Percentiles rank a stretch among this genome's conserved stretches.
These are phyloP conservation scores for Hemileia vastatrix DNA, from an alignment of 1,284 basidiomycete species.

Conservation along the genomic window DNA sequence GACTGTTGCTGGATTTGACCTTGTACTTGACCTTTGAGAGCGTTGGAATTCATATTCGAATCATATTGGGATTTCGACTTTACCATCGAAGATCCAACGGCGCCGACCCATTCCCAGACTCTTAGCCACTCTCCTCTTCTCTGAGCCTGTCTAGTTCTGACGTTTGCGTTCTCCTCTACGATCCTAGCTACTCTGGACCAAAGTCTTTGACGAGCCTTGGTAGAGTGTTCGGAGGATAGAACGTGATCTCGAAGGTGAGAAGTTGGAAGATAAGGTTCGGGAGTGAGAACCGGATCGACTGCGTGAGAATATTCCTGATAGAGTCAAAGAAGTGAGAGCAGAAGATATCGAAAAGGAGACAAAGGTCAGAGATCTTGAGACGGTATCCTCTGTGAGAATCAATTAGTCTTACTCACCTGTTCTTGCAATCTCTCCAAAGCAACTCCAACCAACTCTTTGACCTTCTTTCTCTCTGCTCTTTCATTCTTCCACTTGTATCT, in stretches of 20 bases:
- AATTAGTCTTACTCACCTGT: slow-evolving; percentile 48
- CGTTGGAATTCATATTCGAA: too few relatives aligned
- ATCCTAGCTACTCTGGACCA: slow-evolving; percentile 79
- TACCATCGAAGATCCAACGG: too few relatives aligned
- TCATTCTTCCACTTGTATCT: slow-evolving; percentile 44
- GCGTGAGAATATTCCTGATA: too few relatives aligned
- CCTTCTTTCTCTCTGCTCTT: slow-evolving; percentile 58
- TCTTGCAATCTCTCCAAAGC: slow-evolving; percentile 71
- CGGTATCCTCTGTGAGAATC: neutral
- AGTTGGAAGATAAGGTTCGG: slow-evolving; percentile 66
- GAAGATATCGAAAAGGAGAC: neutral
- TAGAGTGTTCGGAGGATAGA: slow-evolving; percentile 68
- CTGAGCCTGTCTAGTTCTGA: slow-evolving; percentile 77
- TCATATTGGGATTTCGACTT: too few relatives aligned
- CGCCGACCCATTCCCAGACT: slow-evolving; percentile 51
- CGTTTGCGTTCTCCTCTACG: slow-evolving; percentile 90
- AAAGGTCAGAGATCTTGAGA: neutral
- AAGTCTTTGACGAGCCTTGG: slow-evolving; percentile 57
- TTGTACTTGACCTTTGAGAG: too few relatives aligned
- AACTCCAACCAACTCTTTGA: slow-evolving; percentile 65
- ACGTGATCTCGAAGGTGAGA: slow-evolving; percentile 83
- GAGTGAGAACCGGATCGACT: too few relatives aligned
- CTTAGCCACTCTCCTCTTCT: slow-evolving; percentile 60
- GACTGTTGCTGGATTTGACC: too few relatives aligned
- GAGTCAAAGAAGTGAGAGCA: too few relatives aligned